Evolutionary conservation across 352 stramenopile species (phyloP).

Genomic region (Pythium pectinolyticum): DNA sequence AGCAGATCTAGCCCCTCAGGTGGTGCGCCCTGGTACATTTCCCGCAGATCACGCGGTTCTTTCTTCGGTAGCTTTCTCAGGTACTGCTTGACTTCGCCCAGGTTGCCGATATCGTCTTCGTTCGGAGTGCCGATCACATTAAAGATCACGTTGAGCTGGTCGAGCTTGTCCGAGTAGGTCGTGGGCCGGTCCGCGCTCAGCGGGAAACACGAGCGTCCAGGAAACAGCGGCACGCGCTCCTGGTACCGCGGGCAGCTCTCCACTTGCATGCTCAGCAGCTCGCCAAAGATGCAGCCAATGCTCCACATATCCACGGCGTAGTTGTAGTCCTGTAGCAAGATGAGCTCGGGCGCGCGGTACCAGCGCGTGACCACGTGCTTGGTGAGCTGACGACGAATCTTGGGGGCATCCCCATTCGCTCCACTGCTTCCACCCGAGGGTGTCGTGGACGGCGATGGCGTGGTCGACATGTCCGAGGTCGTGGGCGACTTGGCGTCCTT

Average conservation of each 20-base stretch:
- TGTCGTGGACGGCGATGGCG: conserved; percentile 67
- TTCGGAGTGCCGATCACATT: conserved; percentile 93
- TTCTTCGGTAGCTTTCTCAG: conserved; percentile 85
- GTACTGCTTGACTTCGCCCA: conserved; percentile 86
- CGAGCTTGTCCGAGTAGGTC: conserved; percentile 86
- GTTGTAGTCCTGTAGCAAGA: conserved; percentile 95
- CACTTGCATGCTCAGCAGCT: conserved; percentile 87
- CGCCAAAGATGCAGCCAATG: conserved; percentile 94
- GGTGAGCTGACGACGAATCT: conserved; percentile 92
- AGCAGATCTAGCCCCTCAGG: conserved; percentile 83
- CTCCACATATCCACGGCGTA: conserved; percentile 99
- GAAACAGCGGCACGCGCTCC: conserved; percentile 82
- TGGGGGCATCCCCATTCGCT: conserved; percentile 46
- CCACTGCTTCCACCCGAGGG: conserved; percentile 49
- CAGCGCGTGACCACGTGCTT: conserved; percentile 99
- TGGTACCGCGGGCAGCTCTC: conserved; percentile 85
- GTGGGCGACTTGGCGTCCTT: conserved; percentile 80
- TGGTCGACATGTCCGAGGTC: conserved; percentile 62
- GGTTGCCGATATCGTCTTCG: conserved; percentile 85
- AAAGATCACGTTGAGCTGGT: conserved; percentile 96
- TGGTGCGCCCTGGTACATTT: conserved; percentile 84
- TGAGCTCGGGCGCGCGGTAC: conserved; percentile 97
- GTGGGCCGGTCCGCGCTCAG: conserved; percentile 80
- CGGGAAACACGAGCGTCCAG: conserved; percentile 83
- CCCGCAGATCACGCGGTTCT: conserved; percentile 66